Evolutionary conservation across 2,329 filamentous ascomycete genomes (phyloP).

Genomic region (Daldinia eschscholtzii): DNA sequence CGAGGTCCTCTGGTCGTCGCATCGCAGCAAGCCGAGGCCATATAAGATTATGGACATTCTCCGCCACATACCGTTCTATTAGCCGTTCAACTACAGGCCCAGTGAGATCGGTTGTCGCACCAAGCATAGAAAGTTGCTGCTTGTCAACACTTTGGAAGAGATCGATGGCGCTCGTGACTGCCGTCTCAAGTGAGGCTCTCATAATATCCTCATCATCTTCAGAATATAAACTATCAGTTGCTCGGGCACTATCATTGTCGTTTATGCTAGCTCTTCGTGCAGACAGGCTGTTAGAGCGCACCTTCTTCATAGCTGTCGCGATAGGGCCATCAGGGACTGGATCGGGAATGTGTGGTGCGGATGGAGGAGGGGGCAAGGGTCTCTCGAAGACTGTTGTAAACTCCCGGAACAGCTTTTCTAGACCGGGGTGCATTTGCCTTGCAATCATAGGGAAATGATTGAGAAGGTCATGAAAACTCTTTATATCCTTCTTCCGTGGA

Average conservation of each 20-base stretch:
- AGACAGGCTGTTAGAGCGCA: constrained; percentile 64
- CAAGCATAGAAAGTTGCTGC: constrained; percentile 90
- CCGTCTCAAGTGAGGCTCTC: constrained; percentile 88
- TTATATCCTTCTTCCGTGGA: constrained; percentile 88
- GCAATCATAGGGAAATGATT: constrained; percentile 96
- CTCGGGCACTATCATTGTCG: constrained; percentile 59
- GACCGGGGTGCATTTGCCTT: constrained; percentile 91
- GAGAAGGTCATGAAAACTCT: constrained; percentile 88
- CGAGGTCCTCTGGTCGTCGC: constrained; percentile 83
- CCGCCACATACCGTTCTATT: constrained; percentile 93
- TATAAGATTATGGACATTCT: constrained; percentile 90
- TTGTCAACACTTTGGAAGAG: constrained; percentile 96
- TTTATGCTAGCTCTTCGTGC: constrained; percentile 52
- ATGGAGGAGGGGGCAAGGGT: constrained; percentile 81
- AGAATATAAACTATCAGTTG: constrained; percentile 76
- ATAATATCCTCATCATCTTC: constrained; percentile 94
- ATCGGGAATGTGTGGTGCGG: constrained; percentile 70
- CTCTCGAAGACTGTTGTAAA: constrained; percentile 89
- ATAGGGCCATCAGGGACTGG: constrained; percentile 70
- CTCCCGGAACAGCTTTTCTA: constrained; percentile 90
- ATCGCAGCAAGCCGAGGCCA: constrained; percentile 86
- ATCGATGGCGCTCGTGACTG: constrained; percentile 93
- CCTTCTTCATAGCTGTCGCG: constrained; percentile 66
- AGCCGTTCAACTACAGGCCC: constrained; percentile 91
- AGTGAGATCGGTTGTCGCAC: constrained; percentile 92